phyloP scores from a whole-genome alignment of 495 filamentous ascomycete species.

The Geopyxis carbonaria region DNA sequence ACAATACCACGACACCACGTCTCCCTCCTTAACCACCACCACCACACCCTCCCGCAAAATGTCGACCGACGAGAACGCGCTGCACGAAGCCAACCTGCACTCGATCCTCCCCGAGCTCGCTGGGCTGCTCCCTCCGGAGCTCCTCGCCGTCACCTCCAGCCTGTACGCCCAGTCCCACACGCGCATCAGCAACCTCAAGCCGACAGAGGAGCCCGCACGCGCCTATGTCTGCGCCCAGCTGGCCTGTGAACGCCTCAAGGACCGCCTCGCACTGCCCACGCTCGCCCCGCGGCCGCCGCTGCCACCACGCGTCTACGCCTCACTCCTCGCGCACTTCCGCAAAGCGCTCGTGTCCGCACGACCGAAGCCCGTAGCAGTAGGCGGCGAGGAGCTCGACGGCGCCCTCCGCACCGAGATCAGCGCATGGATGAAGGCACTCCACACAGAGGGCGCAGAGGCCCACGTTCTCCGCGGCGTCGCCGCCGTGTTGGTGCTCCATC shows the following conservation, averaged over 20 bases:
- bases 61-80: too few species aligned
- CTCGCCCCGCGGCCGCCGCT: conserved; percentile 69
- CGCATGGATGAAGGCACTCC: conserved; percentile 26
- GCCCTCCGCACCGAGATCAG: conserved; percentile 29
- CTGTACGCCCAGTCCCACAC: conserved; percentile 75
- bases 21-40: too few species aligned
- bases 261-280: conserved; percentile 63
- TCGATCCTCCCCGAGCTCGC: conserved; percentile 58
- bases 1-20: too few species aligned
- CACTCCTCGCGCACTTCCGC: conserved; percentile 65
- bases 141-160: conserved; percentile 58
- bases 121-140: conserved; percentile 50
- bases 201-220: conserved; percentile 75
- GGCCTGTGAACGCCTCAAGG: conserved; percentile 75
- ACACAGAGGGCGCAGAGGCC: conserved; percentile 31
- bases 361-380: conserved; percentile 15
- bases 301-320: conserved; percentile 65
- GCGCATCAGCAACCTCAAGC: conserved; percentile 60
- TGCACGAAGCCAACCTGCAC: background rate
- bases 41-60: too few species aligned
- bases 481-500: conserved; percentile 28
- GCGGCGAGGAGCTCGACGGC: conserved; percentile 1
- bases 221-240: conserved; percentile 81
- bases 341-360: conserved; percentile 39
- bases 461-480: conserved; percentile 50